phyloP scores from a whole-genome alignment of 495 filamentous ascomycete species.

The Cryomyces antarcticus region DNA sequence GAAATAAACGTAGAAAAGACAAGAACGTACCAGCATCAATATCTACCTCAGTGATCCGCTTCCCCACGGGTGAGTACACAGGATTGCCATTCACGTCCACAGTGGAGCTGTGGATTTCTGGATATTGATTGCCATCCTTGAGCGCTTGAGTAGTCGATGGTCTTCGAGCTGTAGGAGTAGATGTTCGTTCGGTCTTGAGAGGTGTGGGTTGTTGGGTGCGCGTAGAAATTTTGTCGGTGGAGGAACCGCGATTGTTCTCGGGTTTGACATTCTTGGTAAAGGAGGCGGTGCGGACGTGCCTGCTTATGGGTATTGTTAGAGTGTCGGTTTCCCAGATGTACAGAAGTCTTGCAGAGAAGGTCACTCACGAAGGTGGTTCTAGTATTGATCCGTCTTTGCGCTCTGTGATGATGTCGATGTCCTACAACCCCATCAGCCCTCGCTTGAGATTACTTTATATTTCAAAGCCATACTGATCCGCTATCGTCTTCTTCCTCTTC shows the following conservation, averaged over 20 bases:
- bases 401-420: conserved; percentile 90
- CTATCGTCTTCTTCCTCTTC: conserved; percentile 46
- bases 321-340: not conserved
- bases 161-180: not conserved
- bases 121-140: conserved; percentile 36
- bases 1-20: not conserved
- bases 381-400: conserved; percentile 55
- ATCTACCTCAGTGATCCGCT: conserved; percentile 33
- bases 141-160: not conserved
- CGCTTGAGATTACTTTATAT: not conserved
- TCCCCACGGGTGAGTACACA: conserved; percentile 19
- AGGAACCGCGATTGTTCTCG: too few relatives aligned
- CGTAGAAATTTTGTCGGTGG: too few relatives aligned
- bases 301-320: conserved; percentile 16
- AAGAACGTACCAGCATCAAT: conserved; percentile 31
- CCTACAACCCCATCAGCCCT: conserved; percentile 25
- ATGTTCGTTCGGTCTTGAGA: not conserved
- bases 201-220: not conserved
- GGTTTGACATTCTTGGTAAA: not conserved
- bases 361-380: conserved; percentile 40
- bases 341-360: not conserved
- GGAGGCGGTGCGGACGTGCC: not conserved
- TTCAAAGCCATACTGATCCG: conserved; percentile 8
- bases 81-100: conserved; percentile 75
- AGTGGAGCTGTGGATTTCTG: conserved; percentile 50